Conservation (phyloP, 1,284 basidiomycete species). For the Trametes versicolor region DNA sequence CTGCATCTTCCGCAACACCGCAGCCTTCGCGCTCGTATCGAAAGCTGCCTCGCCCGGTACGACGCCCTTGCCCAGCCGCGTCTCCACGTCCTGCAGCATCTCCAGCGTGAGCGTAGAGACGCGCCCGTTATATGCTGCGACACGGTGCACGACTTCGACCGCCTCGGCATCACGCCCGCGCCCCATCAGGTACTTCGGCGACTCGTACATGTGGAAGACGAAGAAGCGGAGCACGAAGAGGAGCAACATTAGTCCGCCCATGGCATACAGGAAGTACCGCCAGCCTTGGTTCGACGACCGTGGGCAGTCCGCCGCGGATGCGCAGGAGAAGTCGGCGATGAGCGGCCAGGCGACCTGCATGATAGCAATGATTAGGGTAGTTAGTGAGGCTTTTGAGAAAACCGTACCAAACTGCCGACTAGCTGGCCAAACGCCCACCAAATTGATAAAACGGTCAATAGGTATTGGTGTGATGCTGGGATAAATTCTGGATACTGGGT, state of each 20-base stretch:
- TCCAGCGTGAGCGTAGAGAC: conserved; percentile 58
- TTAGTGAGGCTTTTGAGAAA: background rate
- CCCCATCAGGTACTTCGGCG: conserved; percentile 80
- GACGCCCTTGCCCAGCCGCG: conserved; percentile 23
- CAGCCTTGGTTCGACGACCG: conserved; percentile 73
- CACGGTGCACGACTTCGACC: conserved; percentile 70
- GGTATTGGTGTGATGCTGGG: conserved; percentile 68
- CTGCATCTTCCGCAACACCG: conserved; percentile 52
- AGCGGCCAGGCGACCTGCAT: conserved; percentile 72
- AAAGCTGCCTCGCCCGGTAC: conserved; percentile 35
- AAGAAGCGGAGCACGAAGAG: conserved; percentile 77
- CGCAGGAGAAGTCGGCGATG: conserved; percentile 70
- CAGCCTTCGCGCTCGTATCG: conserved; percentile 48
- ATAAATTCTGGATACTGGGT: conserved; percentile 57
- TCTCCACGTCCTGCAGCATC: conserved; percentile 50
- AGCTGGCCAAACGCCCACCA: conserved; percentile 76
- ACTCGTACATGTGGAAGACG: conserved; percentile 79
- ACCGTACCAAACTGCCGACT: conserved; percentile 62
- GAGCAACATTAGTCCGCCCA: conserved; percentile 70
- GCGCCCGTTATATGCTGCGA: conserved; percentile 76
- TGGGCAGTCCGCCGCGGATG: conserved; percentile 49
- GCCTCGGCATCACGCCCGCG: conserved; percentile 78
- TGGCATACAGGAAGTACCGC: conserved; percentile 73
- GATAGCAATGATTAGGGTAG: background rate
- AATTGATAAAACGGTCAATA: conserved; percentile 69